phyloP scores from a whole-genome alignment of 176 grass and related monocot species.

The Areca catechu region DNA sequence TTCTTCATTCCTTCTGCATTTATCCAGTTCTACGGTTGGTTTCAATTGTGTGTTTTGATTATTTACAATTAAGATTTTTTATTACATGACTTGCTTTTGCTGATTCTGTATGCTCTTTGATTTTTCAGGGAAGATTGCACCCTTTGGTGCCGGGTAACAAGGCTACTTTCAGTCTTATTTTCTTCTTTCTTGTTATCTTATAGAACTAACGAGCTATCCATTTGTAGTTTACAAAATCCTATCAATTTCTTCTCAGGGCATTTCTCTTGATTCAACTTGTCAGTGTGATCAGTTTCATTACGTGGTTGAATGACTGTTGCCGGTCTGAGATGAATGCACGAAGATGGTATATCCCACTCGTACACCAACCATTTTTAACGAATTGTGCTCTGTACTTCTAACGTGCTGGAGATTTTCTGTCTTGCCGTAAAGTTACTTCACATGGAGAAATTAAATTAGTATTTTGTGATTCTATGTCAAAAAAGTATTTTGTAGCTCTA shows the following conservation, averaged over 20 bases:
- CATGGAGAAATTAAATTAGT: too few species aligned
- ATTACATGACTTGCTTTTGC: background rate
- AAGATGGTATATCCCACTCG: slow-evolving; percentile 42
- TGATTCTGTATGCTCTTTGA: background rate
- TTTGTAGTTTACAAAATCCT: too few species aligned
- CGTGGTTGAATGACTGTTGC: slow-evolving; percentile 94
- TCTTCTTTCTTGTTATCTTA: slow-evolving; percentile 4
- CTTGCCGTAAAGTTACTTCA: too few species aligned
- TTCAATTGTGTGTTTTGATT: background rate
- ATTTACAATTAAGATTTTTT: background rate
- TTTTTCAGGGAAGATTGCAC: slow-evolving; percentile 67
- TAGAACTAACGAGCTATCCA: too few species aligned
- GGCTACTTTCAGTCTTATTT: background rate
- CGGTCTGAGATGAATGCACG: slow-evolving; percentile 47
- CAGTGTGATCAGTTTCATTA: slow-evolving; percentile 86
- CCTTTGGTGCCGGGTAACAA: slow-evolving; percentile 88
- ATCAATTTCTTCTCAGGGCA: slow-evolving; percentile 23
- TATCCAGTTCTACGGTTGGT: slow-evolving; percentile 86
- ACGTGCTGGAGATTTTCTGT: too few species aligned
- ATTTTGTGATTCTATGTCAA: too few species aligned
- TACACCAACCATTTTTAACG: too few species aligned
- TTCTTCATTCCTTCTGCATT: slow-evolving; percentile 77
- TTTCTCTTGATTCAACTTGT: slow-evolving; percentile 89
- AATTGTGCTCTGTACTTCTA: too few species aligned
- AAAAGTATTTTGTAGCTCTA: too few species aligned